A percentile compares a stretch with the other conserved stretches of the same genome.
These are phyloP conservation scores for Pythium oligandrum DNA, from an alignment of 352 stramenopile species.

Conservation along the genomic window DNA sequence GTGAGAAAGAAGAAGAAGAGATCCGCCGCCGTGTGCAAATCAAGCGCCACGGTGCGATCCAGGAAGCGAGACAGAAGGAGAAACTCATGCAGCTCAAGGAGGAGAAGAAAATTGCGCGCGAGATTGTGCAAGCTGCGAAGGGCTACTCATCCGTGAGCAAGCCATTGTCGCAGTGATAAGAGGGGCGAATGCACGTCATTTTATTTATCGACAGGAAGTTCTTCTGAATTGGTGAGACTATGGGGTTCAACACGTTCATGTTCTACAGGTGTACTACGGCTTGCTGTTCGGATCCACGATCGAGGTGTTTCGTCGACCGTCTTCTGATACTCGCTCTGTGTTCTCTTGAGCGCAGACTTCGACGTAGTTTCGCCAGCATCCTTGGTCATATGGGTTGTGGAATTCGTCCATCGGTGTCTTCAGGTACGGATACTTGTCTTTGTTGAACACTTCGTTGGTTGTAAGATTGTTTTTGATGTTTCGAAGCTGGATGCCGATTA, in stretches of 20 bases:
- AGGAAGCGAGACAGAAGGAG: conserved; percentile 75
- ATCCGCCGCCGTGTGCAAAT: conserved; percentile 84
- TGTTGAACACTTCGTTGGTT: conserved; percentile 88
- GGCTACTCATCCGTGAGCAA: conserved; percentile 47
- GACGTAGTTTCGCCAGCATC: conserved; percentile 49
- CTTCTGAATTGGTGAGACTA: no score
- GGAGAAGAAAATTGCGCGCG: conserved; percentile 79
- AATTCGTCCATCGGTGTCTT: conserved; percentile 78
- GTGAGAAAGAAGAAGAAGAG: conserved; percentile 82
- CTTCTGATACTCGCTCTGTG: conserved; percentile 5
- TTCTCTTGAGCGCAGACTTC: conserved; percentile 36
- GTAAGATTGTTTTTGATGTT: conserved; percentile 73
- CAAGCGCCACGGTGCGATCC: conserved; percentile 82
- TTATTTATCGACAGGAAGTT: no score
- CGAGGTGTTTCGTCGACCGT: no score
- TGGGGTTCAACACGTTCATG: no score
- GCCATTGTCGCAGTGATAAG: background rate
- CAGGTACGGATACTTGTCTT: conserved; percentile 84
- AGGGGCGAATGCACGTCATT: no score
- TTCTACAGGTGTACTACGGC: no score
- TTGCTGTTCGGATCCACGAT: no score
- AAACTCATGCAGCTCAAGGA: conserved; percentile 86
- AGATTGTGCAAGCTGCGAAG: conserved; percentile 81
- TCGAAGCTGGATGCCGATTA: conserved; percentile 63
- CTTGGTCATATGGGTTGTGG: conserved; percentile 71